Percentiles rank a stretch among this genome's conserved stretches.
Conservation (phyloP, 306 rosid genomes). For the Citrullus mucosospermus region DNA sequence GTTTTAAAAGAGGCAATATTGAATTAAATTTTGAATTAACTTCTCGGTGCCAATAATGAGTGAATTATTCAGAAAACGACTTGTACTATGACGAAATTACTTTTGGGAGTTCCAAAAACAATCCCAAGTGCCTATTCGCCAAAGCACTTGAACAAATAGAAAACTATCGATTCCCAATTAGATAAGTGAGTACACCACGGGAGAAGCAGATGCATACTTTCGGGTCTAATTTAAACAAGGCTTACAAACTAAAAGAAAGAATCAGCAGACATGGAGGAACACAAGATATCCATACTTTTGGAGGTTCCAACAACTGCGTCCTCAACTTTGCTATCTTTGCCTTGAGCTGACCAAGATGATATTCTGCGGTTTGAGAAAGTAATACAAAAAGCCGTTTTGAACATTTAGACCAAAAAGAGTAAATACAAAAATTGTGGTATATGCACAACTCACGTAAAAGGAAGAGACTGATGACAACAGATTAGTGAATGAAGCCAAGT, state of each 20-base stretch:
- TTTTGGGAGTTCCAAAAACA: neutral
- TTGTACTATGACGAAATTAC: neutral
- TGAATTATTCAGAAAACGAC: neutral
- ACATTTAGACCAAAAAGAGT: neutral
- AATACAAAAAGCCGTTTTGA: neutral
- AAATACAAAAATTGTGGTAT: neutral
- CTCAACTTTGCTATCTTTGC: slow-evolving; percentile 95
- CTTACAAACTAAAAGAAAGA: neutral
- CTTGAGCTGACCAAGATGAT: slow-evolving; percentile 99
- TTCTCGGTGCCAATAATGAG: neutral
- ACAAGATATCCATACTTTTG: slow-evolving; percentile 39
- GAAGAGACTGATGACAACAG: neutral
- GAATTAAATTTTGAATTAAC: neutral
- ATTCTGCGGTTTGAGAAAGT: slow-evolving; percentile 35
- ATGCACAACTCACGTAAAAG: neutral
- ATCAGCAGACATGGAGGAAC: neutral
- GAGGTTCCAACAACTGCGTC: slow-evolving; percentile 96
- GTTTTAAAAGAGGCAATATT: neutral
- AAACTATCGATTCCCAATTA: neutral
- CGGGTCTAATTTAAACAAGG: neutral
- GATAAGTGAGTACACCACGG: neutral
- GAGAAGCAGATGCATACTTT: neutral
- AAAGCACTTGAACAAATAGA: neutral
- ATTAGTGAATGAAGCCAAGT: neutral
- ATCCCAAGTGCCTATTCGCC: neutral